These are phyloP conservation scores for Cymodocea nodosa DNA, from an alignment of 116 monocot genomes.

Conservation along the genomic window DNA sequence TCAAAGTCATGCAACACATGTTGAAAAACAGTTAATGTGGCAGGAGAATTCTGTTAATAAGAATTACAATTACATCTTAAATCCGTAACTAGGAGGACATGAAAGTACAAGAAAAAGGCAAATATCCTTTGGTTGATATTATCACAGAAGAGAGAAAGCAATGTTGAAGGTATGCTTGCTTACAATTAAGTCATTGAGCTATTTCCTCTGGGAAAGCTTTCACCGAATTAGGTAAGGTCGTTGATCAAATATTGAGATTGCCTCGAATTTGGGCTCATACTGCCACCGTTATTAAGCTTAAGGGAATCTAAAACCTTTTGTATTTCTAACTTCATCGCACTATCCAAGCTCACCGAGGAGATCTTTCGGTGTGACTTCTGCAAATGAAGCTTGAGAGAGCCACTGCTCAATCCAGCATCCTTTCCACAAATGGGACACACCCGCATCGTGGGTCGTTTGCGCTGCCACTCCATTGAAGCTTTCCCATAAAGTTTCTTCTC, in stretches of 20 bases:
- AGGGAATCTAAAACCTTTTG: constrained; percentile 54
- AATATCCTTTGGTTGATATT: too few species aligned
- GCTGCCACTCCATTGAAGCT: constrained; percentile 88
- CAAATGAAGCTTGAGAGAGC: constrained; percentile 87
- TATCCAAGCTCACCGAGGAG: constrained; percentile 77
- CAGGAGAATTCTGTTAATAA: too few species aligned
- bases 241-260: constrained; percentile 7
- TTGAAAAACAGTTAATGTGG: too few species aligned
- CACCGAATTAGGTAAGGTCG: background rate
- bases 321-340: constrained; percentile 70
- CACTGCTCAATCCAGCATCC: constrained; percentile 81
- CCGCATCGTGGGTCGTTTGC: constrained; percentile 60
- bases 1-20: too few species aligned
- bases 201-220: background rate
- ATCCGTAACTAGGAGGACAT: too few species aligned
- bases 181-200: background rate
- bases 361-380: constrained; percentile 69
- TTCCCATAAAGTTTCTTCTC: constrained; percentile 61
- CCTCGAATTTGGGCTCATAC: constrained; percentile 33
- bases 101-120: too few species aligned
- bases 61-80: too few species aligned
- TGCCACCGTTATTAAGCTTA: constrained; percentile 38
- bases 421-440: constrained; percentile 90
- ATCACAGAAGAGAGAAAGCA: too few species aligned
- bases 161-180: too few species aligned